Conservation (phyloP, 306 rosid species). For the Canavalia ensiformis region DNA sequence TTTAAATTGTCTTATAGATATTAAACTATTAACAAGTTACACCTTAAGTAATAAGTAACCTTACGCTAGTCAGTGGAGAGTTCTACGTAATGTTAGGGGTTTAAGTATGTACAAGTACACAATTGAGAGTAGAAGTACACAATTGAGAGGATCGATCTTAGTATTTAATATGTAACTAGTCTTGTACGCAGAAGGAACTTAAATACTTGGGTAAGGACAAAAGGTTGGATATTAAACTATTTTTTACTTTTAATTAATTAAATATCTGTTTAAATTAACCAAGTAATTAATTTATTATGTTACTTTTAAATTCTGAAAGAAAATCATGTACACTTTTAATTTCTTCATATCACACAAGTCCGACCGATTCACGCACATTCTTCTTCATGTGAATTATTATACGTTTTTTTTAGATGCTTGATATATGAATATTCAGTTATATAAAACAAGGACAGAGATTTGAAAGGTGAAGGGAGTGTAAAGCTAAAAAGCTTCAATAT, state of each 20-base stretch:
- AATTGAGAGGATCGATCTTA: neutral
- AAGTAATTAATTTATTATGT: neutral
- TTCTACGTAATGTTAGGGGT: neutral
- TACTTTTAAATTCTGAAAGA: neutral
- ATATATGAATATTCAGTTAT: neutral
- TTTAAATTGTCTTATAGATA: neutral
- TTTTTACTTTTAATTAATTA: neutral
- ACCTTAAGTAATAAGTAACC: slow-evolving; percentile 5
- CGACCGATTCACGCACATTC: too few relatives aligned
- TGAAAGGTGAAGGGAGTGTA: neutral
- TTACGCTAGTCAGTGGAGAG: neutral
- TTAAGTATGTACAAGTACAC: neutral
- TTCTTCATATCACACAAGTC: neutral
- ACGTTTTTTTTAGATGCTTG: slow-evolving; percentile 4
- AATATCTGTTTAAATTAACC: neutral
- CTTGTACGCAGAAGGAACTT: neutral
- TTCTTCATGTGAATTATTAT: neutral
- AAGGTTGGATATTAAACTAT: neutral
- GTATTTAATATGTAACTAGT: neutral
- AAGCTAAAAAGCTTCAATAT: neutral
- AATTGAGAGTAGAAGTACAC: neutral
- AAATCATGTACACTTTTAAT: neutral
- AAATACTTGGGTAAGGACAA: neutral
- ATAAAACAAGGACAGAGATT: neutral
- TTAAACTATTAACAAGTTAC: neutral